Percentiles rank a stretch among this genome's conserved stretches.
Conservation (phyloP, 2,329 filamentous ascomycete genomes). For the Fusarium siculi region DNA sequence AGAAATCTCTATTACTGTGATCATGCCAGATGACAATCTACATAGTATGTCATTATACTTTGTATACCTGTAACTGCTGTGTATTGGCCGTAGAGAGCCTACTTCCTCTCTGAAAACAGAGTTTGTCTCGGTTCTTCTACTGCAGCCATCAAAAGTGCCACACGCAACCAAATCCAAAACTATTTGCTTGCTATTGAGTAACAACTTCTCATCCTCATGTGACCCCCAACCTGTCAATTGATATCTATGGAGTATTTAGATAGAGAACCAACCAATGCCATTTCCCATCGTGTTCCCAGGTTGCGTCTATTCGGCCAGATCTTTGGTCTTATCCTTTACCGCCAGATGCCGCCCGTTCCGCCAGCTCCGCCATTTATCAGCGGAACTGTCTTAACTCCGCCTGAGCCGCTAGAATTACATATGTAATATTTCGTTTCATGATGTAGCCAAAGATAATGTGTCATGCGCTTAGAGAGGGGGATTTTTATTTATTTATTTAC, state of each 20-base stretch:
- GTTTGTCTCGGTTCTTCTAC: background rate
- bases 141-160: background rate
- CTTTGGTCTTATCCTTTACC: background rate
- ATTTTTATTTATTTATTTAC: background rate
- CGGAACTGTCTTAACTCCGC: slow-evolving; percentile 12
- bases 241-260: slow-evolving; percentile 11
- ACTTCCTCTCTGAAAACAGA: background rate
- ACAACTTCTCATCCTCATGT: slow-evolving; percentile 2
- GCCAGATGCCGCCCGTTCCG: slow-evolving; percentile 26
- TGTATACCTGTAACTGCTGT: background rate
- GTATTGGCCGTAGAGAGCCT: background rate
- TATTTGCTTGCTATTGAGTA: slow-evolving; percentile 12
- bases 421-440: background rate
- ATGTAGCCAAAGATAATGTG: background rate
- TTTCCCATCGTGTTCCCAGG: background rate
- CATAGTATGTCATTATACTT: background rate
- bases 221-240: slow-evolving; percentile 13
- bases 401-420: background rate
- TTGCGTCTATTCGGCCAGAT: background rate
- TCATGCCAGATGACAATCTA: background rate
- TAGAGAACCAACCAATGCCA: slow-evolving; percentile 1
- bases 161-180: background rate
- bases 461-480: background rate
- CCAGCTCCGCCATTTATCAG: slow-evolving; percentile 16
- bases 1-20: slow-evolving; percentile 27